These are phyloP conservation scores for Yarrowia deformans DNA, from an alignment of 805 yeast genomes.

Conservation along the genomic window DNA sequence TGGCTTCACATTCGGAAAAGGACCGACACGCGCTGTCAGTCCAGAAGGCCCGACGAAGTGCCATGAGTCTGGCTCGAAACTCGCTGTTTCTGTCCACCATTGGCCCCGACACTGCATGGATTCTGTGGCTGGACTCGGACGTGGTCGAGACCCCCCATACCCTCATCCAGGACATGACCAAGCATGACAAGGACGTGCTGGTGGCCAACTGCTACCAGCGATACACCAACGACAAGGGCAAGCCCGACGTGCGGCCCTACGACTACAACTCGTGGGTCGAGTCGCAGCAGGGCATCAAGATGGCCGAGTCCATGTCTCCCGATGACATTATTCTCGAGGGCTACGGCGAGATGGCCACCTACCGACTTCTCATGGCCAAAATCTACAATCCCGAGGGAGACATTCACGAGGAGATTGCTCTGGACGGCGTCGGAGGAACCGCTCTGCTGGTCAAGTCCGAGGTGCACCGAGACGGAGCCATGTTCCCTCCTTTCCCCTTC, in stretches of 20 bases:
- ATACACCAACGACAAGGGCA: constrained; percentile 66
- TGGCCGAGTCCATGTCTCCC: constrained; percentile 75
- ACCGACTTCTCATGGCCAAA: constrained; percentile 93
- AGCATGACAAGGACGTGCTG: constrained; percentile 84
- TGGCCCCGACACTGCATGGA: constrained; percentile 92
- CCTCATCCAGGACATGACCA: constrained; percentile 83
- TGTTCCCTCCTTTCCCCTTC: constrained; percentile 99
- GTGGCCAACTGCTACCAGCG: constrained; percentile 95
- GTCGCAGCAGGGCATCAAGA: constrained; percentile 73
- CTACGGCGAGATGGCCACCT: constrained; percentile 90
- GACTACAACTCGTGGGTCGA: constrained; percentile 92
- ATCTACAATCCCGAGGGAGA: constrained; percentile 74
- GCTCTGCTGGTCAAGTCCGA: constrained; percentile 95
- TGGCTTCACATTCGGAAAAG: constrained; percentile 77
- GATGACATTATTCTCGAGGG: constrained; percentile 97
- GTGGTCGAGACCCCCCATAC: constrained; percentile 86
- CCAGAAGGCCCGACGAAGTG: constrained; percentile 86
- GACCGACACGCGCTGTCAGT: constrained; percentile 87
- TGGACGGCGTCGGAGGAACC: constrained; percentile 99
- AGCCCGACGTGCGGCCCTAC: constrained; percentile 76
- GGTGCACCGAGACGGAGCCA: constrained; percentile 98
- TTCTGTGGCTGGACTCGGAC: constrained; percentile 95
- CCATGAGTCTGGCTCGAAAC: constrained; percentile 95
- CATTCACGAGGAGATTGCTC: constrained; percentile 73
- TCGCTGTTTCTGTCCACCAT: constrained; percentile 87